phyloP scores from a whole-genome alignment of 2,329 filamentous ascomycete genomes.

The Mycosphaerelloides madeirae region DNA sequence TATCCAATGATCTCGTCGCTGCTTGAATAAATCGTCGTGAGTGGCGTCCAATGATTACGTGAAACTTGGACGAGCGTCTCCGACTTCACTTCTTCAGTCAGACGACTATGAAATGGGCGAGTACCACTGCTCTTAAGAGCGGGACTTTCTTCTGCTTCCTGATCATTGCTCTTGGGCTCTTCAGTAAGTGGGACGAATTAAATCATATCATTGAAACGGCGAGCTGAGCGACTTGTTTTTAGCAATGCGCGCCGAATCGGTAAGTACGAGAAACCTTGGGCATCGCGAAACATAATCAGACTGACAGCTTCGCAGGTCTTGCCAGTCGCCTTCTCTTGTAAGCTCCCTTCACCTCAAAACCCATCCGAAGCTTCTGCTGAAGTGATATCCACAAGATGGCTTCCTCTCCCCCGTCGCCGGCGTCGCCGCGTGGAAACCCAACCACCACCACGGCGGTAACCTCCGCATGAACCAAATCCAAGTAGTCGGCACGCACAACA shows the following conservation, averaged over 20 bases:
- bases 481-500: conserved; percentile 50
- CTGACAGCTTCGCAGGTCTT: neutral
- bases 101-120: conserved; percentile 8
- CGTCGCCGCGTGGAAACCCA: neutral
- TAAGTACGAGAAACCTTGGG: neutral
- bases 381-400: conserved; percentile 5
- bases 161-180: conserved; percentile 10
- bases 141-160: conserved; percentile 10
- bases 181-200: conserved; percentile 9
- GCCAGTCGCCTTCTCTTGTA: conserved; percentile 3
- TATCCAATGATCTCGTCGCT: neutral
- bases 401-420: conserved; percentile 5
- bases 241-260: conserved; percentile 8
- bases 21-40: no score
- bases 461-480: conserved; percentile 51
- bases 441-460: conserved; percentile 9
- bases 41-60: no score
- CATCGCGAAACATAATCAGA: neutral
- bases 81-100: neutral
- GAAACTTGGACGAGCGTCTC: neutral
- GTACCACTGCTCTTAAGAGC: conserved; percentile 1
- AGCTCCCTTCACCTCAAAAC: neutral
- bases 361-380: neutral
- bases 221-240: neutral
- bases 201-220: no score